Evolutionary conservation across 2,329 filamentous ascomycete species (phyloP).

Genomic region (Pestalotiopsis fici): DNA sequence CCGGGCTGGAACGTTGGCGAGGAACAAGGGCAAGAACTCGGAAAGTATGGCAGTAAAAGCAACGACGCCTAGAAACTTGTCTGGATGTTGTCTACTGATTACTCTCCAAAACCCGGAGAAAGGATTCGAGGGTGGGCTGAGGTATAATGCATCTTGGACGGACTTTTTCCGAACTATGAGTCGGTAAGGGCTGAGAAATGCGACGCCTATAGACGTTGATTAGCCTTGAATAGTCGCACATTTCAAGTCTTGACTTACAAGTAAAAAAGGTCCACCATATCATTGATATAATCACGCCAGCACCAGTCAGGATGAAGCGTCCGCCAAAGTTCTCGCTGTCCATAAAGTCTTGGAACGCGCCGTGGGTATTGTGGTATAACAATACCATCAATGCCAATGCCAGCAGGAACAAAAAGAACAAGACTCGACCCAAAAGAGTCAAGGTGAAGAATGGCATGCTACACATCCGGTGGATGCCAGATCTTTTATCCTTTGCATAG

Average conservation of each 20-base stretch:
- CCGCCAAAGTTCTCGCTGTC: slow-evolving; percentile 32
- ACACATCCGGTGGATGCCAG: slow-evolving; percentile 2
- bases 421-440: slow-evolving; percentile 21
- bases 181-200: slow-evolving; percentile 45
- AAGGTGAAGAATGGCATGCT: slow-evolving; percentile 28
- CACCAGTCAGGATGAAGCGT: slow-evolving; percentile 34
- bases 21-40: slow-evolving; percentile 50
- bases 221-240: slow-evolving; percentile 5
- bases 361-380: slow-evolving; percentile 27
- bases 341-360: slow-evolving; percentile 24
- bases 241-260: slow-evolving; percentile 21
- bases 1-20: slow-evolving; percentile 50
- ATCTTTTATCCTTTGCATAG: not conserved
- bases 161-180: slow-evolving; percentile 38
- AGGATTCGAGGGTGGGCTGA: slow-evolving; percentile 43
- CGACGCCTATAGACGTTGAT: slow-evolving; percentile 36
- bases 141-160: slow-evolving; percentile 37
- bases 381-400: slow-evolving; percentile 23
- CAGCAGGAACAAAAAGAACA: slow-evolving; percentile 23
- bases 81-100: slow-evolving; percentile 27
- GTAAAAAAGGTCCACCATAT: slow-evolving; percentile 36
- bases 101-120: slow-evolving; percentile 44
- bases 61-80: slow-evolving; percentile 41
- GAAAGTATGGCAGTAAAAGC: slow-evolving; percentile 44
- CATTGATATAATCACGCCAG: slow-evolving; percentile 34